A percentile compares a stretch with the other conserved stretches of the same genome.
phyloP scores from a whole-genome alignment of 2,329 filamentous ascomycete genomes.

The Phoma sp. region DNA sequence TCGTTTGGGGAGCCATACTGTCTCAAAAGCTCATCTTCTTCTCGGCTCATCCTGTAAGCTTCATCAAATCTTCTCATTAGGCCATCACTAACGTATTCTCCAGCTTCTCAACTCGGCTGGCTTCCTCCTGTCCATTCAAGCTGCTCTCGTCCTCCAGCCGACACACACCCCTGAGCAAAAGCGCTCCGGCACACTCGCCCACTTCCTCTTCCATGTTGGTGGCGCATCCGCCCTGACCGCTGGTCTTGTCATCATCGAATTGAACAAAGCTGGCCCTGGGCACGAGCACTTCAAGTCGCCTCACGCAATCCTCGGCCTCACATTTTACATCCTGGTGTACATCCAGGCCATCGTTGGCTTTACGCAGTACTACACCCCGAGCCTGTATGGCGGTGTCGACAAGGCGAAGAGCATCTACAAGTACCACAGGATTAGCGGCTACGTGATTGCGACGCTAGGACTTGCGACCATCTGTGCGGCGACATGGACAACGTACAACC shows the following conservation, averaged over 20 bases:
- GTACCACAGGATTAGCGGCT: slow-evolving; percentile 82
- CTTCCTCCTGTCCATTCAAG: slow-evolving; percentile 77
- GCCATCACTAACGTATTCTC: slow-evolving; percentile 7
- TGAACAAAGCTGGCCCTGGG: slow-evolving; percentile 77
- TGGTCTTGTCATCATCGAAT: slow-evolving; percentile 75
- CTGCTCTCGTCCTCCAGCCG: slow-evolving; percentile 84
- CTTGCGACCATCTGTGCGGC: slow-evolving; percentile 77
- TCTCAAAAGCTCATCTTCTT: slow-evolving; percentile 77
- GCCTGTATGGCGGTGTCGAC: slow-evolving; percentile 77
- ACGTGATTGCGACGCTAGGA: slow-evolving; percentile 72
- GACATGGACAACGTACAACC: slow-evolving; percentile 76
- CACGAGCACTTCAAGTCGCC: slow-evolving; percentile 78
- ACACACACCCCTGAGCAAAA: slow-evolving; percentile 82
- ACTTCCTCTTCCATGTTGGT: slow-evolving; percentile 73
- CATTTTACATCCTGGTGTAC: slow-evolving; percentile 72
- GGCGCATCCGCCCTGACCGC: slow-evolving; percentile 67
- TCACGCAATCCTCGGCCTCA: slow-evolving; percentile 83
- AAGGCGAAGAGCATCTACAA: slow-evolving; percentile 87
- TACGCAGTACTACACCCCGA: slow-evolving; percentile 78
- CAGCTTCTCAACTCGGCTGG: slow-evolving; percentile 67
- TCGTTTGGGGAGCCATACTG: slow-evolving; percentile 81
- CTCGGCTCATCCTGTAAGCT: slow-evolving; percentile 81
- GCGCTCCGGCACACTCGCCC: slow-evolving; percentile 64
- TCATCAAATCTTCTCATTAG: background rate
- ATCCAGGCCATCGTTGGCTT: slow-evolving; percentile 81